Conservation (phyloP, 1,284 basidiomycete species). For the Apiotrichum sp. region DNA sequence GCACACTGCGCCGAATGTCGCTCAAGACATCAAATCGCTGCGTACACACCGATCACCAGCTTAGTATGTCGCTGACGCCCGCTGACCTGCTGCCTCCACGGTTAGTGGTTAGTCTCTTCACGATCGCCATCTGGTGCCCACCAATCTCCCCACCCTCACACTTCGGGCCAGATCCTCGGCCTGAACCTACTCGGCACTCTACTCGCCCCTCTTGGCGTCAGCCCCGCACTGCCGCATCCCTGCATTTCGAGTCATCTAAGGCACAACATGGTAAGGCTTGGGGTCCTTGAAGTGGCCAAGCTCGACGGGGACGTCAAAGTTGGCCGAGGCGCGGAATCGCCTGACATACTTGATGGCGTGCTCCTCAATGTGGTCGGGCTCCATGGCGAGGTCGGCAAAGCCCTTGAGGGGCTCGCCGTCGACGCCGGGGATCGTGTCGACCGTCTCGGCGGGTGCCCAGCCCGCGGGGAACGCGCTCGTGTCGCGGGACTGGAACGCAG, state of each 20-base stretch:
- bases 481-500: slow-evolving; percentile 57
- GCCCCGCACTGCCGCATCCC: too few species aligned
- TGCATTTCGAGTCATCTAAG: slow-evolving; percentile 32
- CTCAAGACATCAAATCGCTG: too few species aligned
- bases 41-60: too few species aligned
- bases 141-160: too few species aligned
- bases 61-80: too few species aligned
- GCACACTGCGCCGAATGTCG: too few species aligned
- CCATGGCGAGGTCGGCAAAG: slow-evolving; percentile 53
- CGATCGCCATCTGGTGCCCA: too few species aligned
- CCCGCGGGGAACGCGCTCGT: slow-evolving; percentile 31
- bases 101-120: too few species aligned
- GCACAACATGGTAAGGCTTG: slow-evolving; percentile 49
- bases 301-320: slow-evolving; percentile 49
- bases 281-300: slow-evolving; percentile 43
- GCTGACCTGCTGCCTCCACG: too few species aligned
- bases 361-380: slow-evolving; percentile 80
- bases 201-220: too few species aligned
- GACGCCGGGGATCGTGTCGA: slow-evolving; percentile 28
- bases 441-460: slow-evolving; percentile 53
- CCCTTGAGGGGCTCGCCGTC: slow-evolving; percentile 48
- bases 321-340: slow-evolving; percentile 68
- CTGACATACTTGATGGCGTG: slow-evolving; percentile 87
- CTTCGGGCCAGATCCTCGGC: too few species aligned
- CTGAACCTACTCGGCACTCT: too few species aligned